Base-by-base conservation (phyloP, 305 asterid genomes). In the Fraxinus dipetala region DNA sequence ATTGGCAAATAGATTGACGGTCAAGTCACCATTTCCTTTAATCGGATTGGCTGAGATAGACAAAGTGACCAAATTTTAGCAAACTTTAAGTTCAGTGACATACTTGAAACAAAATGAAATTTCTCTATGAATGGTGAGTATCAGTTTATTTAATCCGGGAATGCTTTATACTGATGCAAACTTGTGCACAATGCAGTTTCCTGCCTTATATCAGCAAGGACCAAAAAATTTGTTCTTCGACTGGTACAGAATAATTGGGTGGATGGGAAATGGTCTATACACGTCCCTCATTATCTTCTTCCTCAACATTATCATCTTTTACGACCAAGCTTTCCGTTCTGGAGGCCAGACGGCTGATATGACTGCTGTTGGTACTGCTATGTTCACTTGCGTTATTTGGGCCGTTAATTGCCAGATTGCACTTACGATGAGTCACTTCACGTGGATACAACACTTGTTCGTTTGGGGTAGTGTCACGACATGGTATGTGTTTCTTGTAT, bases 321-420 rank as follows among this genome's bases (percentile, higher is more conserved):
- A 79, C 35, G 75, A 74, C 63, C 87, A 86, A 72, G 87, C 89
- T 28, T 86, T 86, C 30, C 75, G 83, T 51, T 43, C 45, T 34
- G 80, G 78, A 67, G 87, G 89, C 5, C 48, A 86, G 69, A 79
- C 76, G 13, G 89, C 83, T 51, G 89, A 82, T 16, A 67, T 78
- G 16, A 78, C 80, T 7, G 78, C 82, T 2, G 89, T 92, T 0
- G 96, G 96, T 35, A 86, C 93, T 2, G 82, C 89, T 24, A 90
- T 92, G 94, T 92, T 88, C 87, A 92, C 94, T 0, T 82, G 93
- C 86, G 77, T 90, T 31, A 87, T 92, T n/a, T 92, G 96, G 94
- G 93, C 91, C 1, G 96, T 92, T 75, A 92, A 90, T 78, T 87
- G 90, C 87, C 96, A 92, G 83, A 92, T 92, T 9, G 94, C 91